Percentiles rank a stretch among this genome's conserved stretches.
Conservation (phyloP, 371 early-diverging fungal genomes). For the Rhizopus delemar region DNA sequence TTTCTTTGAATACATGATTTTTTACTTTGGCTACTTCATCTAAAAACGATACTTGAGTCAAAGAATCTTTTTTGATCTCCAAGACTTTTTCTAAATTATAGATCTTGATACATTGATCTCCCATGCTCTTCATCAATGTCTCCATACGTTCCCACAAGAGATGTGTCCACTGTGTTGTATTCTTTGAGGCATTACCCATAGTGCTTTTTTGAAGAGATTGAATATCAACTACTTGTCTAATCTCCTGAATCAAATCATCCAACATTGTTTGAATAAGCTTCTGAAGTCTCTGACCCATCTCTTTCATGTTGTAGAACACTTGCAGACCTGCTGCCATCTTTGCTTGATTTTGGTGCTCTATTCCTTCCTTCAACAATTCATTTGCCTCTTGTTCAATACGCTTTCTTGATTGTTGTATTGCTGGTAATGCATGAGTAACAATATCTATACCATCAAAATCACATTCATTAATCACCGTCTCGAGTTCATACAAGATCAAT, state of each 20-base stretch:
- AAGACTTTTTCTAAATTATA: conserved; percentile 74
- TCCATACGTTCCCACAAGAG: conserved; percentile 75
- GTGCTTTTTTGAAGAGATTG: conserved; percentile 65
- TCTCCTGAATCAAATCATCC: conserved; percentile 52
- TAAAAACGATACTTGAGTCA: conserved; percentile 65
- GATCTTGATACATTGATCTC: conserved; percentile 69
- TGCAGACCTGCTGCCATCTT: conserved; percentile 77
- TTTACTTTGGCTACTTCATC: conserved; percentile 55
- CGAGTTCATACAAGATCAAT: conserved; percentile 57
- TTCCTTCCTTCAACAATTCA: conserved; percentile 58
- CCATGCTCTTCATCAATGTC: conserved; percentile 70
- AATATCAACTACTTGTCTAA: conserved; percentile 63
- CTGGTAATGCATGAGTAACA: conserved; percentile 53
- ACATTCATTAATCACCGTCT: conserved; percentile 57
- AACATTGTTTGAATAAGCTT: conserved; percentile 48
- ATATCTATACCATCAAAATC: conserved; percentile 71
- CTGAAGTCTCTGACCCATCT: conserved; percentile 56
- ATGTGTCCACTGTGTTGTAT: conserved; percentile 53
- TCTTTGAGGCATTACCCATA: conserved; percentile 47
- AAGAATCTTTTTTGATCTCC: conserved; percentile 67
- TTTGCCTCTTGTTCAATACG: conserved; percentile 59
- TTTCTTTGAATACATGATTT: background rate
- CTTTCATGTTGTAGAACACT: conserved; percentile 71
- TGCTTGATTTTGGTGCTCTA: conserved; percentile 64
- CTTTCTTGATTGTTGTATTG: conserved; percentile 48